Evolutionary conservation across 2,329 filamentous ascomycete species (phyloP).

Genomic region (Fusarium miscanthi): DNA sequence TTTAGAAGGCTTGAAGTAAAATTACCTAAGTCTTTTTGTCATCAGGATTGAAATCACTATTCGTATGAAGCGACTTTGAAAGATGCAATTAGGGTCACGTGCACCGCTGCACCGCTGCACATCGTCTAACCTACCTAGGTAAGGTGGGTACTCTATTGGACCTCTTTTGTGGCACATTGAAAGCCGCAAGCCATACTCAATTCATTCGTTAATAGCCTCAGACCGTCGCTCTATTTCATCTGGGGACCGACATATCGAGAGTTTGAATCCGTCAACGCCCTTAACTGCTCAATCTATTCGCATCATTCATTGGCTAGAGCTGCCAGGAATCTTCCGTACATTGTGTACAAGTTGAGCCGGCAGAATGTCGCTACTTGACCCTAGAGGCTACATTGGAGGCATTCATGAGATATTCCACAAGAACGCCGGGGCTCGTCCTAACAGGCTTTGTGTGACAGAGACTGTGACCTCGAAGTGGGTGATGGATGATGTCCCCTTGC

Average conservation of each 20-base stretch:
- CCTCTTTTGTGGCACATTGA: neutral
- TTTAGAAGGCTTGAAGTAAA: neutral
- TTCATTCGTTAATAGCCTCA: neutral
- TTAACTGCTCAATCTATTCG: neutral
- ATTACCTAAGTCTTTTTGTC: neutral
- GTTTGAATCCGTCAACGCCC: neutral
- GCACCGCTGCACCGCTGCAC: neutral
- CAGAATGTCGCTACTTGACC: neutral
- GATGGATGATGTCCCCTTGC: neutral
- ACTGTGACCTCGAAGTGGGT: conserved; percentile 1
- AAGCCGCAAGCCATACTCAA: neutral
- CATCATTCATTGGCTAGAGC: neutral
- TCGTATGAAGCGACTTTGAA: neutral
- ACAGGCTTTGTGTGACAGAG: neutral
- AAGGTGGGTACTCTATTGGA: too few species aligned
- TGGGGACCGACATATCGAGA: neutral
- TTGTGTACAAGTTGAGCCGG: neutral
- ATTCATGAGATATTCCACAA: conserved; percentile 13
- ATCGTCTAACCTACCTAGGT: neutral
- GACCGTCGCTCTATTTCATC: neutral
- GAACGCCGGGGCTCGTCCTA: neutral
- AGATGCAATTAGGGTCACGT: neutral
- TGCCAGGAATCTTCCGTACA: neutral
- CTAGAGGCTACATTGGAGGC: neutral
- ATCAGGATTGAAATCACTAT: neutral